Conservation (phyloP, 208 protist species). For the Leishmania arabica region DNA sequence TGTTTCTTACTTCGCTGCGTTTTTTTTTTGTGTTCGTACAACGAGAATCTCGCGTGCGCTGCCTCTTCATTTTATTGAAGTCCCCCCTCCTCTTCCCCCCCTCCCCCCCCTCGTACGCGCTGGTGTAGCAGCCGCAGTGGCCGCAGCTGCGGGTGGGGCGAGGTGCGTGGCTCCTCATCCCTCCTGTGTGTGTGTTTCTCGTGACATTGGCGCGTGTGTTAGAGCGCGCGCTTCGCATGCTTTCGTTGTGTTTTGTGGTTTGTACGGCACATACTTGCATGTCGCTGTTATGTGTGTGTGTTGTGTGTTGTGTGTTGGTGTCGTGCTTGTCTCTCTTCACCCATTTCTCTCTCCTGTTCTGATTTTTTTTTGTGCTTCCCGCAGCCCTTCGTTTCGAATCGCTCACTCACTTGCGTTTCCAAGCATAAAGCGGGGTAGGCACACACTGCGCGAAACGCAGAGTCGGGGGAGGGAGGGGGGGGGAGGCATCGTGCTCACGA, state of each 20-base stretch:
- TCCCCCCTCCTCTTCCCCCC: too few species aligned
- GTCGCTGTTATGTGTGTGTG: not conserved
- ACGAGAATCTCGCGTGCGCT: not conserved
- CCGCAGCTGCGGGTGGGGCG: not conserved
- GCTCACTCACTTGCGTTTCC: not conserved
- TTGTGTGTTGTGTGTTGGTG: not conserved
- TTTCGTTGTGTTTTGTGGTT: conserved; percentile 6
- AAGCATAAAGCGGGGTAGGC: not conserved
- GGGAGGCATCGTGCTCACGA: too few species aligned
- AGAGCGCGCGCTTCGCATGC: conserved; percentile 8
- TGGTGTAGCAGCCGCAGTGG: too few species aligned
- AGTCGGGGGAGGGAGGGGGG: not conserved
- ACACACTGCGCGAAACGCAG: too few species aligned
- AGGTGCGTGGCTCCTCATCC: not conserved
- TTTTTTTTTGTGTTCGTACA: not conserved
- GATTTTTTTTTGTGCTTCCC: conserved; percentile 6
- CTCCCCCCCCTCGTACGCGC: not conserved
- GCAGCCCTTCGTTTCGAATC: not conserved
- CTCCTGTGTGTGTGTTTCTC: not conserved
- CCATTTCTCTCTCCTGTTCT: not conserved
- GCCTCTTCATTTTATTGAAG: not conserved
- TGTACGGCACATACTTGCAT: not conserved
- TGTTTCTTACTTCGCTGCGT: not conserved
- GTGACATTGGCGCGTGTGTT: not conserved
- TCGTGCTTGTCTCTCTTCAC: not conserved